phyloP scores from a whole-genome alignment of 192 early-diverging fungal genomes.

The Mortierella hygrophila region DNA sequence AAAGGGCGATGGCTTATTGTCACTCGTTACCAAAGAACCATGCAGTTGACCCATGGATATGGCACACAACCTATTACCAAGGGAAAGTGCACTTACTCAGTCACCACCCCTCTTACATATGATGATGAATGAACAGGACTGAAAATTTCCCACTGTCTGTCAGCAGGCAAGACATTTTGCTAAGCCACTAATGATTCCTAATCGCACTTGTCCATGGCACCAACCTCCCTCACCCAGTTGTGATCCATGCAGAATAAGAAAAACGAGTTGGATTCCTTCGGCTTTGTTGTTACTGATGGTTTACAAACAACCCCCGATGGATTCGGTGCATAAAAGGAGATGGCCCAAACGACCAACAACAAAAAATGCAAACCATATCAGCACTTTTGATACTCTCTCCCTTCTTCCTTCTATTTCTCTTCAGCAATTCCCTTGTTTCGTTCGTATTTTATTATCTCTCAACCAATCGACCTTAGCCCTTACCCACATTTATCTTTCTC shows the following conservation, averaged over 20 bases:
- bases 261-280: too few relatives aligned
- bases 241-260: not conserved
- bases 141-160: not conserved
- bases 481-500: too few relatives aligned
- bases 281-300: too few relatives aligned
- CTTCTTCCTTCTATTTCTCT: not conserved
- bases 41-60: too few relatives aligned
- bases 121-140: not conserved
- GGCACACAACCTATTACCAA: not conserved
- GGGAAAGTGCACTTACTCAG: not conserved
- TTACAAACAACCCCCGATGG: too few relatives aligned
- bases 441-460: too few relatives aligned
- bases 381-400: not conserved
- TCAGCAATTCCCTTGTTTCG: not conserved
- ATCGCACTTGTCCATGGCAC: not conserved
- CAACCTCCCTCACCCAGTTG: not conserved
- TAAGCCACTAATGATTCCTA: constrained; percentile 1
- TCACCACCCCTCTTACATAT: not conserved
- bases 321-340: not conserved
- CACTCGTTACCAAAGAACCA: too few relatives aligned
- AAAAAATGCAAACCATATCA: too few relatives aligned
- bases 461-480: not conserved
- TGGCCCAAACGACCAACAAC: not conserved
- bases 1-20: too few relatives aligned
- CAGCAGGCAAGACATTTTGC: not conserved